These are phyloP conservation scores for Pezicula neosporulosa DNA, from an alignment of 2,329 filamentous ascomycete genomes.

Conservation along the genomic window DNA sequence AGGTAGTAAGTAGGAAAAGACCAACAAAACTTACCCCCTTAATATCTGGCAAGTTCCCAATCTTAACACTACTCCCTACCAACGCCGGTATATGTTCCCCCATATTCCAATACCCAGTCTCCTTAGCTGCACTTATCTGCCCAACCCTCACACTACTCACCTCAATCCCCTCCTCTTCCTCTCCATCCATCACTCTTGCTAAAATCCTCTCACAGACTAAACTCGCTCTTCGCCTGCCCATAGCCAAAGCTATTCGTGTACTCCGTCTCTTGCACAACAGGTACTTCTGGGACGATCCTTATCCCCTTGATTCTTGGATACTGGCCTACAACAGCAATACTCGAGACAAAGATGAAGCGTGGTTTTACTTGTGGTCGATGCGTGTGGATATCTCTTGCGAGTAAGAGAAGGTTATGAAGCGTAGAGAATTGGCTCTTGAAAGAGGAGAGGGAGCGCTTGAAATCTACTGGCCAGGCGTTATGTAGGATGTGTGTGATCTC, in stretches of 20 bases:
- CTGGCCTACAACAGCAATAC: not conserved
- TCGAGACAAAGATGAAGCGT: not conserved
- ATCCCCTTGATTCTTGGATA: constrained; percentile 8
- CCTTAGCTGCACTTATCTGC: not conserved
- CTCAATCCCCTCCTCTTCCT: too few species aligned
- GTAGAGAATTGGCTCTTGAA: constrained; percentile 39
- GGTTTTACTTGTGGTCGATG: too few species aligned
- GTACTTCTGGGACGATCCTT: not conserved
- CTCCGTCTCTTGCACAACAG: constrained; percentile 26
- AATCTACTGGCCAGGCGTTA: constrained; percentile 47
- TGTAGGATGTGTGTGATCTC: constrained; percentile 45
- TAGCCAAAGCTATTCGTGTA: constrained; percentile 20
- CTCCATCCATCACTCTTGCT: too few species aligned
- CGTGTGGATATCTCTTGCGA: too few species aligned
- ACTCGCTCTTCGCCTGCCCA: too few species aligned
- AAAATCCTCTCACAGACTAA: too few species aligned
- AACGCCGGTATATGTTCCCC: constrained; percentile 46
- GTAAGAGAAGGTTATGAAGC: constrained; percentile 19
- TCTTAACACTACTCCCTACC: constrained; percentile 43
- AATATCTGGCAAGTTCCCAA: constrained; percentile 37
- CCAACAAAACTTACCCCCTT: not conserved
- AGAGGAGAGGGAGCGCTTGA: constrained; percentile 30
- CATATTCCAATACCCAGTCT: constrained; percentile 49
- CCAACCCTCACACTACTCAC: too few species aligned
- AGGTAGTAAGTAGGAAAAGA: too few species aligned